These are phyloP conservation scores for Atkinsonella hypoxylon DNA, from an alignment of 2,329 filamentous ascomycete genomes.

Conservation along the genomic window DNA sequence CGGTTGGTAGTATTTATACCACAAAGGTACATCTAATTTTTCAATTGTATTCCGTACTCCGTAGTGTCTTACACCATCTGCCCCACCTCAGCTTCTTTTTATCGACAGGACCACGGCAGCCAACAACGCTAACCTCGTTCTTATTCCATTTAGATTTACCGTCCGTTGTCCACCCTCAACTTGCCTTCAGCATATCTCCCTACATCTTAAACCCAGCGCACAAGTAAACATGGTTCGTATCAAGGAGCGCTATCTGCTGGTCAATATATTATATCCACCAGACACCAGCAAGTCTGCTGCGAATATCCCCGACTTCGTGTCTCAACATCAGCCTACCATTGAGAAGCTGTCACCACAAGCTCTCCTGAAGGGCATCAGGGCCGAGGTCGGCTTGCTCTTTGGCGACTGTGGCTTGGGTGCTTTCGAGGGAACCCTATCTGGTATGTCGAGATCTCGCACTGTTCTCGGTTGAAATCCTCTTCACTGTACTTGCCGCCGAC, in stretches of 20 bases:
- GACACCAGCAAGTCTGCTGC: slow-evolving; percentile 25
- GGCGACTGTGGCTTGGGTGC: slow-evolving; percentile 82
- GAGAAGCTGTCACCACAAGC: slow-evolving; percentile 54
- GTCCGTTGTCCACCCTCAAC: no score
- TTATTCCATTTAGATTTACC: no score
- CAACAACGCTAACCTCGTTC: no score
- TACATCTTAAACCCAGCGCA: not conserved
- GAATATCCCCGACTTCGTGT: slow-evolving; percentile 47
- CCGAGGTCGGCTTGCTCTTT: slow-evolving; percentile 61
- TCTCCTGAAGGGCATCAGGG: slow-evolving; percentile 57
- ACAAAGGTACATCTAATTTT: no score
- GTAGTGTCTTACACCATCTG: no score
- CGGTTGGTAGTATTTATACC: no score
- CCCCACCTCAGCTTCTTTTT: no score
- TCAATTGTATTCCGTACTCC: no score
- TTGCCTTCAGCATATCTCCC: not conserved
- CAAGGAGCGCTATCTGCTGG: slow-evolving; percentile 91
- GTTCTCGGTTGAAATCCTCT: not conserved
- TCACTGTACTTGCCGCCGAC: not conserved
- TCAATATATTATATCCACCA: slow-evolving; percentile 81
- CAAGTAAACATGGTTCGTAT: slow-evolving; percentile 67
- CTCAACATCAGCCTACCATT: slow-evolving; percentile 69
- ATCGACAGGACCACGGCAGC: no score
- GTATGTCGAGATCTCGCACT: slow-evolving; percentile 28
- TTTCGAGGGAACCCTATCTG: slow-evolving; percentile 54